Percentiles rank a stretch among this genome's conserved stretches.
phyloP scores from a whole-genome alignment of 2,329 filamentous ascomycete genomes.

The Madurella fahalii region DNA sequence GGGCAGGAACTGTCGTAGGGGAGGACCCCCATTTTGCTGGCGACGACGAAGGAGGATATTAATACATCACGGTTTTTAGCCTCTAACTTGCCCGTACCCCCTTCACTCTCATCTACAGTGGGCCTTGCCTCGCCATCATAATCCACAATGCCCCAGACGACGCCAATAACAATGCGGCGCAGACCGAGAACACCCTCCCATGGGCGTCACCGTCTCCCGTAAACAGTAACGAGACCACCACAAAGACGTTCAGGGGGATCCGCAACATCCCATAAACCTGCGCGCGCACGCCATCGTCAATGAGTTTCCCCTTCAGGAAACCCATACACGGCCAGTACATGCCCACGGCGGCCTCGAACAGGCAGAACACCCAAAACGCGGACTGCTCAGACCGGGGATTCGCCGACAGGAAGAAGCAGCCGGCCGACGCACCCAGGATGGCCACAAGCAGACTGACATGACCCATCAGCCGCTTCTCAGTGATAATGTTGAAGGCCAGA shows the following conservation, averaged over 20 bases:
- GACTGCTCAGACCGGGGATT: conserved; percentile 35
- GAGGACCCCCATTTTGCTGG: too few relatives aligned
- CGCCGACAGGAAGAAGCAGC: conserved; percentile 37
- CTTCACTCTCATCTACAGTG: too few relatives aligned
- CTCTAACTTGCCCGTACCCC: too few relatives aligned
- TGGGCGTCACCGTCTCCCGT: conserved; percentile 29
- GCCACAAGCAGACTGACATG: conserved; percentile 31
- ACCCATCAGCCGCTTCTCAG: conserved; percentile 26
- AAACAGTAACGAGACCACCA: conserved; percentile 45
- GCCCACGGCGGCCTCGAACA: conserved; percentile 53
- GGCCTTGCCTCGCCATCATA: conserved; percentile 21
- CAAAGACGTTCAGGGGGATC: conserved; percentile 56
- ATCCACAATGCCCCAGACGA: conserved; percentile 29
- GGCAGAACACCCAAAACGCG: conserved; percentile 52
- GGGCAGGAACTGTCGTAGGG: too few relatives aligned
- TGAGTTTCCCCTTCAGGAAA: conserved; percentile 47
- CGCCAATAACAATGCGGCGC: conserved; percentile 30
- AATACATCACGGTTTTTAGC: too few relatives aligned
- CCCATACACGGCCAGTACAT: conserved; percentile 54
- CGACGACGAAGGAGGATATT: too few relatives aligned
- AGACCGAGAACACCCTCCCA: conserved; percentile 31
- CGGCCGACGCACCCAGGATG: conserved; percentile 36
- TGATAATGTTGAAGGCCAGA: conserved; percentile 45
- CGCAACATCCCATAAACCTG: conserved; percentile 52
- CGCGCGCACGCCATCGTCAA: conserved; percentile 49